Conservation (phyloP, 2,329 filamentous ascomycete genomes). For the Aureobasidium sp. region DNA sequence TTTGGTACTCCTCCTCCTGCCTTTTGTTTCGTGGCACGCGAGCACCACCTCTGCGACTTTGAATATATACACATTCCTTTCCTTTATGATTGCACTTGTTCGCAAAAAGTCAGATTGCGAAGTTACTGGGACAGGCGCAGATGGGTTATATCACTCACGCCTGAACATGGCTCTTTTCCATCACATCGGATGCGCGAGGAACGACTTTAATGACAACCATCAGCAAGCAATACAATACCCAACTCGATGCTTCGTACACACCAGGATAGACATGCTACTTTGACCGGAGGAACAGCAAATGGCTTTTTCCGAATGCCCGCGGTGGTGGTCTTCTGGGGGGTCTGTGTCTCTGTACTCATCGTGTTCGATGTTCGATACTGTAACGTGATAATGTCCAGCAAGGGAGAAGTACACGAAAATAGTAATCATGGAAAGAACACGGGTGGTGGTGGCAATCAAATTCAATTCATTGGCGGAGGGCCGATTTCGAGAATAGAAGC, state of each 20-base stretch:
- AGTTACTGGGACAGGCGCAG: background rate
- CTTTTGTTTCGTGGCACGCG: background rate
- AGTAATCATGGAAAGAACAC: background rate
- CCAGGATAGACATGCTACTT: conserved; percentile 10
- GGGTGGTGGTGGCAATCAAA: background rate
- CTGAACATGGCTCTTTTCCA: conserved; percentile 10
- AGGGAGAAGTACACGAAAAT: background rate
- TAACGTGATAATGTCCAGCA: background rate
- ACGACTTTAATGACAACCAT: background rate
- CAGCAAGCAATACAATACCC: background rate
- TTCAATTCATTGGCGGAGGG: background rate
- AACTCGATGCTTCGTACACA: background rate
- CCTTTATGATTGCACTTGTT: background rate
- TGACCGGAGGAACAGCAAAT: conserved; percentile 11
- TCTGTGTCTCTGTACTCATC: conserved; percentile 5
- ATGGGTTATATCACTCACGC: background rate
- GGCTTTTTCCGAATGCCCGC: conserved; percentile 8
- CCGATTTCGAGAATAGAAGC: background rate
- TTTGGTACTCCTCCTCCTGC: background rate
- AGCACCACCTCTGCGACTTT: conserved; percentile 14
- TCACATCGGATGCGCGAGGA: conserved; percentile 13
- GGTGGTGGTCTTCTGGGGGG: background rate
- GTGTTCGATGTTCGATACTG: background rate
- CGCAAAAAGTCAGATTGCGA: background rate
- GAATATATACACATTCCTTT: conserved; percentile 1